These are phyloP conservation scores for Penicillium cinerascens DNA, from an alignment of 495 filamentous ascomycete genomes.

Conservation along the genomic window DNA sequence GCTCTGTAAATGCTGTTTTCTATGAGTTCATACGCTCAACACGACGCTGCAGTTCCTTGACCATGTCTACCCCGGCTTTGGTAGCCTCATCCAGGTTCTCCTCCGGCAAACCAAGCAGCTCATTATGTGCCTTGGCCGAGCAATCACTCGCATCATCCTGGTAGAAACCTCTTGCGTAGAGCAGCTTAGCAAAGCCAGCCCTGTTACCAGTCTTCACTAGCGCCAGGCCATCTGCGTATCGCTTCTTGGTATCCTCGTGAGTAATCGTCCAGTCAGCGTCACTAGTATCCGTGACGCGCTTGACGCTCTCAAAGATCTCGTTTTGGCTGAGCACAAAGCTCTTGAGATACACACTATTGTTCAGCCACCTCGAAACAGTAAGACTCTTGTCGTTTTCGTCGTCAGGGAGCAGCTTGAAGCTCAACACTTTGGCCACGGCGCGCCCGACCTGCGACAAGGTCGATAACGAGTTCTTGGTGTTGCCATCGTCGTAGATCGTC, in stretches of 20 bases:
- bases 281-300: constrained; percentile 52
- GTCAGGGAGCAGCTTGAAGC: constrained; percentile 45
- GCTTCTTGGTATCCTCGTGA: constrained; percentile 38
- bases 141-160: constrained; percentile 37
- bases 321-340: constrained; percentile 49
- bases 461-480: constrained; percentile 31
- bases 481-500: constrained; percentile 52
- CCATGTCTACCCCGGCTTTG: constrained; percentile 34
- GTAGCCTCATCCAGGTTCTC: constrained; percentile 58
- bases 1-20: not conserved
- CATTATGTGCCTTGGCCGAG: constrained; percentile 42
- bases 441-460: constrained; percentile 49
- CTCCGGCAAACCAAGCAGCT: constrained; percentile 47
- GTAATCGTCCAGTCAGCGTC: constrained; percentile 55
- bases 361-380: constrained; percentile 35
- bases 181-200: constrained; percentile 44
- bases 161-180: constrained; percentile 52
- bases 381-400: constrained; percentile 40
- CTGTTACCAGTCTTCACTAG: constrained; percentile 42
- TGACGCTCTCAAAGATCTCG: constrained; percentile 52
- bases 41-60: constrained; percentile 21
- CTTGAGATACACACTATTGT: constrained; percentile 42
- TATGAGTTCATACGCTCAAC: constrained; percentile 25
- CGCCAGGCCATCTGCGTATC: constrained; percentile 43
- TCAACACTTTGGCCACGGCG: constrained; percentile 43